phyloP scores from a whole-genome alignment of 169 alveolate species.

The Plasmodium yoelii region DNA sequence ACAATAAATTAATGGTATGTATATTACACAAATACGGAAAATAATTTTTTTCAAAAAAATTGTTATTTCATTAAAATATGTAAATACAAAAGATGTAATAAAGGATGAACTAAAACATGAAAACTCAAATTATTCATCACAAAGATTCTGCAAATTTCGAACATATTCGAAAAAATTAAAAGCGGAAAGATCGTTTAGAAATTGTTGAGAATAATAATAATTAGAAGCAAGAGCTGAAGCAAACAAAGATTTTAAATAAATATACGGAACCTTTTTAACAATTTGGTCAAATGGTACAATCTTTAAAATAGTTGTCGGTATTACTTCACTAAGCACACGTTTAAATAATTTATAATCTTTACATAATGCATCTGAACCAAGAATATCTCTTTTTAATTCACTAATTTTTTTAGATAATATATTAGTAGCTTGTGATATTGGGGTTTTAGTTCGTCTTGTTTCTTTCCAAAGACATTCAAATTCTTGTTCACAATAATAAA shows the following conservation, averaged over 20 bases:
- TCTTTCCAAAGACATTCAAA: slow-evolving; percentile 85
- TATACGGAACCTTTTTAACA: slow-evolving; percentile 83
- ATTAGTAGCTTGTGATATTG: slow-evolving; percentile 88
- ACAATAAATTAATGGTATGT: too few relatives aligned
- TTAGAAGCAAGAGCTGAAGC: slow-evolving; percentile 87
- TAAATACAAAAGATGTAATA: too few relatives aligned
- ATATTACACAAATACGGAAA: too few relatives aligned
- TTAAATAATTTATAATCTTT: slow-evolving; percentile 75
- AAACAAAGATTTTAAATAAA: slow-evolving; percentile 84
- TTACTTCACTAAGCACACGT: slow-evolving; percentile 73
- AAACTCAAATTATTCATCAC: neutral
- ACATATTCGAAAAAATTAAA: slow-evolving; percentile 88
- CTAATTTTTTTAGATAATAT: slow-evolving; percentile 85
- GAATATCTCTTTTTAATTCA: slow-evolving; percentile 82
- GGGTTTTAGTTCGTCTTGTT: slow-evolving; percentile 84
- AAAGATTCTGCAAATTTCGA: slow-evolving; percentile 49
- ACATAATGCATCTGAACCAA: slow-evolving; percentile 81
- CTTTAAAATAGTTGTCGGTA: slow-evolving; percentile 81
- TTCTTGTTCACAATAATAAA: slow-evolving; percentile 80
- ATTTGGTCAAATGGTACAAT: slow-evolving; percentile 80
- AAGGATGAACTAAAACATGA: neutral
- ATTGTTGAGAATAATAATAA: slow-evolving; percentile 84
- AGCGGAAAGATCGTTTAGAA: slow-evolving; percentile 86
- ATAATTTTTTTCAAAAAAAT: too few relatives aligned
- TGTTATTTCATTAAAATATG: too few relatives aligned